Base-by-base conservation (phyloP, 2,329 filamentous ascomycete species). In the Cladophialophora exuberans region DNA sequence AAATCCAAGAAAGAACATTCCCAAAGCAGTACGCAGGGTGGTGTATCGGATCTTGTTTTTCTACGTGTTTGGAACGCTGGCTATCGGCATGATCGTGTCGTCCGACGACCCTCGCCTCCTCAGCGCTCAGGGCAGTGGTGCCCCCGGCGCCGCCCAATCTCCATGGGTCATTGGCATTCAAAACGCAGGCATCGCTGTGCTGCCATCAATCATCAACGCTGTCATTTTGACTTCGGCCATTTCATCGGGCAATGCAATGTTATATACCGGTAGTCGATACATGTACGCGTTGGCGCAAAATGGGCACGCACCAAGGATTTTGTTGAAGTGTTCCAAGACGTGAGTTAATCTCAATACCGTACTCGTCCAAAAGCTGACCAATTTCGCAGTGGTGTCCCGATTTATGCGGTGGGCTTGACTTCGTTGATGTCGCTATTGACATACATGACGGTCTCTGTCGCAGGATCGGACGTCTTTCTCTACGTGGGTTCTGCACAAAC, bases 1-100 rank as follows among this genome's bases (percentile, higher is more conserved):
- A 41, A 75, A 78, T 36, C 81, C 81, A 1, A 64, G 78, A 6
- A 69, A 69, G 52, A 76, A 74, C 54, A 79, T 83, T 20, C 81
- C 81, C 39, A 80, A 77, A 64, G 79, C 79, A 3, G 72, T 78
- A 3, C 71, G 73, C 17, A 72, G 73, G 59, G 70, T 74, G 33
- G 73, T 77, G 52, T 77, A 71, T 68, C 73, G 76, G 42, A 72
- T 93, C 68, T 72, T 90, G 62, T 76, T 91, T 74, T 93, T 93
- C 77, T 93, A 93, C 77, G 79, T 85, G 64, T 71, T 89, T 52
- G 85, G 83, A 13, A 85, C 90, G 36, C 79, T 92, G 45, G 79
- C 91, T 47, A 76, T 93, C 49, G 88, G 88, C 66, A 88, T 90
- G 78, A 78, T 87, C 49, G 85, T 92, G 3, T 86, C 87, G 1